These are phyloP conservation scores for Pichia sp. DNA, from an alignment of 1,139 yeast species.

Conservation along the genomic window DNA sequence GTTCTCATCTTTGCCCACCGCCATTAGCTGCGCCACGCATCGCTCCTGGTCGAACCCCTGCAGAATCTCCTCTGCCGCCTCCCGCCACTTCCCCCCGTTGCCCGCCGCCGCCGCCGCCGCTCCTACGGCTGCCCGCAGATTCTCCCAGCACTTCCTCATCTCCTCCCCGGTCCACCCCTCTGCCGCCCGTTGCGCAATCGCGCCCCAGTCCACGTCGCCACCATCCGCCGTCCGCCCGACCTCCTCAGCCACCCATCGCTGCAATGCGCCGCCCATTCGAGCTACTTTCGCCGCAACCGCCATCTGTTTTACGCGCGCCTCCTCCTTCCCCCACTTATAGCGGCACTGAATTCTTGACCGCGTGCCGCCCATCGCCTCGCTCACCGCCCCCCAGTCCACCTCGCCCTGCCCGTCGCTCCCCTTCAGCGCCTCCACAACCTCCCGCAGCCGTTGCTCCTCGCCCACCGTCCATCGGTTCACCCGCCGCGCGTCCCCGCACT, in stretches of 20 bases:
- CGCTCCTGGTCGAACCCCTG: neutral
- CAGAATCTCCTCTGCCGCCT: neutral
- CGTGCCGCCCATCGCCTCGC: slow-evolving; percentile 82
- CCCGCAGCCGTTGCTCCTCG: slow-evolving; percentile 57
- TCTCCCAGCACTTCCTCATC: slow-evolving; percentile 35
- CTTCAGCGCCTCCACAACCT: slow-evolving; percentile 9
- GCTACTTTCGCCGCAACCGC: slow-evolving; percentile 52
- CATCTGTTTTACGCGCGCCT: slow-evolving; percentile 25
- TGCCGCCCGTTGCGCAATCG: slow-evolving; percentile 13
- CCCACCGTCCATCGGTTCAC: slow-evolving; percentile 71
- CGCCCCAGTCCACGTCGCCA: slow-evolving; percentile 46
- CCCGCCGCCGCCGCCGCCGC: neutral
- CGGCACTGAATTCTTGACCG: slow-evolving; percentile 91
- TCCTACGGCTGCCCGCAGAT: slow-evolving; percentile 3
- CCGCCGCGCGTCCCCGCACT: slow-evolving; percentile 73
- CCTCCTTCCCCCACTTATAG: slow-evolving; percentile 78
- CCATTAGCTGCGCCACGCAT: slow-evolving; percentile 1
- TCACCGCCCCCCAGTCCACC: slow-evolving; percentile 85
- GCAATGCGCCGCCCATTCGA: slow-evolving; percentile 44
- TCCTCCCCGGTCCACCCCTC: slow-evolving; percentile 40
- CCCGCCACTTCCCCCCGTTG: neutral
- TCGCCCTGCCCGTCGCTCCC: slow-evolving; percentile 3
- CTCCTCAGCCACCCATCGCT: slow-evolving; percentile 51
- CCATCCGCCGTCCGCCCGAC: slow-evolving; percentile 38
- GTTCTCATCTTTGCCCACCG: neutral